Percentiles rank a stretch among this genome's conserved stretches.
Evolutionary conservation across 2,329 filamentous ascomycete species (phyloP).

Genomic region (Aspergillus sp.): DNA sequence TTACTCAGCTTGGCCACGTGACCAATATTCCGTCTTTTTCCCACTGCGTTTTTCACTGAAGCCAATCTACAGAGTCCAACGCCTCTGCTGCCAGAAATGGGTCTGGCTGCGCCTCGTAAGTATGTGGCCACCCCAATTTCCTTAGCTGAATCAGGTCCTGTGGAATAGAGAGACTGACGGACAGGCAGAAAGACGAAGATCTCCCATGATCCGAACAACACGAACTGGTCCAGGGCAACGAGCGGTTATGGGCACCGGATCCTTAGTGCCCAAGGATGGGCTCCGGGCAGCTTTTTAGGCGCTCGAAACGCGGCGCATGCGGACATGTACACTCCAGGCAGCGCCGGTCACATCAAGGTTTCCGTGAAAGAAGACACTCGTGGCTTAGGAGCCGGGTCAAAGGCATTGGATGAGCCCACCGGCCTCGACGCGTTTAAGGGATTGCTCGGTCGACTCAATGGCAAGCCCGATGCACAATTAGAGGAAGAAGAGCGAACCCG

Average conservation of each 20-base stretch:
- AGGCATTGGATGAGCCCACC: slow-evolving; percentile 59
- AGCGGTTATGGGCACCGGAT: slow-evolving; percentile 82
- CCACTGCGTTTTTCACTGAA: no score
- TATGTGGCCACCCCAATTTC: slow-evolving; percentile 29
- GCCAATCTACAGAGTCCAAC: no score
- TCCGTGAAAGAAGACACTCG: slow-evolving; percentile 82
- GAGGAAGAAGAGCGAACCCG: slow-evolving; percentile 59
- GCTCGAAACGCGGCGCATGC: slow-evolving; percentile 66
- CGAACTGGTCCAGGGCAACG: slow-evolving; percentile 76
- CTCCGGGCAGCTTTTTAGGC: slow-evolving; percentile 73
- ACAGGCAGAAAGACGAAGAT: slow-evolving; percentile 57
- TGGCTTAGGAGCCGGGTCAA: slow-evolving; percentile 73
- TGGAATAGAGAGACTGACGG: neutral
- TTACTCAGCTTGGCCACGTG: no score
- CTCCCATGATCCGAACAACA: slow-evolving; percentile 89
- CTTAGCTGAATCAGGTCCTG: no score
- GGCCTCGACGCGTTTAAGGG: slow-evolving; percentile 81
- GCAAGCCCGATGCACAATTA: slow-evolving; percentile 65
- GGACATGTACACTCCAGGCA: slow-evolving; percentile 67
- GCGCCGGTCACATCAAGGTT: slow-evolving; percentile 76
- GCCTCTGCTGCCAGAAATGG: slow-evolving; percentile 43
- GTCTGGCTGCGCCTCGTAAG: slow-evolving; percentile 60
- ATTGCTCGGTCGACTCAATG: slow-evolving; percentile 79
- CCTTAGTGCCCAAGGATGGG: slow-evolving; percentile 81
- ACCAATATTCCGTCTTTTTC: no score